Evolutionary conservation across 805 yeast genomes (phyloP).

Genomic region (Tetrapisispora fleetii): DNA sequence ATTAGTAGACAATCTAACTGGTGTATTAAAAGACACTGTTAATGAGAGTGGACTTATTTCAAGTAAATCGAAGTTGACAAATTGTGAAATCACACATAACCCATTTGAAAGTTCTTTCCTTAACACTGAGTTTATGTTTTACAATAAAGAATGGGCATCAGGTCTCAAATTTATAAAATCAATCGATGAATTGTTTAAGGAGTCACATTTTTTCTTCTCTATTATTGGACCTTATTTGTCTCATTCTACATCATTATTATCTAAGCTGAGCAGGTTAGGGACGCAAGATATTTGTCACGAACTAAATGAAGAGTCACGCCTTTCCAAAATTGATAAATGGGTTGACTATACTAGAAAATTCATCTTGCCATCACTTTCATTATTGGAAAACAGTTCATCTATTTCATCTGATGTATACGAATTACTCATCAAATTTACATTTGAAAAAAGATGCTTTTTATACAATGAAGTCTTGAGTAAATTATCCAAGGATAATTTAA

Average conservation of each 20-base stretch:
- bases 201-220: slow-evolving; percentile 40
- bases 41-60: slow-evolving; percentile 13
- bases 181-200: slow-evolving; percentile 37
- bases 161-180: slow-evolving; percentile 31
- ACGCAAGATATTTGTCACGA: slow-evolving; percentile 27
- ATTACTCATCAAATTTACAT: slow-evolving; percentile 43
- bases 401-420: slow-evolving; percentile 51
- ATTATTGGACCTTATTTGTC: slow-evolving; percentile 50
- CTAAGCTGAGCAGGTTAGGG: slow-evolving; percentile 56
- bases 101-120: slow-evolving; percentile 9
- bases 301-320: background rate
- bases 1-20: background rate
- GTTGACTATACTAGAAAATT: slow-evolving; percentile 52
- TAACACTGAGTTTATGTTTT: slow-evolving; percentile 27
- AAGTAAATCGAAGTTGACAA: slow-evolving; percentile 13
- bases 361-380: slow-evolving; percentile 52
- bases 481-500: slow-evolving; percentile 44
- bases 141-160: slow-evolving; percentile 41
- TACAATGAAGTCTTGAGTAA: slow-evolving; percentile 69
- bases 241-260: slow-evolving; percentile 37
- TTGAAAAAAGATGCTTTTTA: slow-evolving; percentile 59
- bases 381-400: slow-evolving; percentile 47
- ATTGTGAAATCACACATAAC: slow-evolving; percentile 8
- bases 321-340: slow-evolving; percentile 33
- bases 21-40: slow-evolving; percentile 5